Base-by-base conservation (phyloP, 495 filamentous ascomycete genomes). In the Penicillium diatomitis region DNA sequence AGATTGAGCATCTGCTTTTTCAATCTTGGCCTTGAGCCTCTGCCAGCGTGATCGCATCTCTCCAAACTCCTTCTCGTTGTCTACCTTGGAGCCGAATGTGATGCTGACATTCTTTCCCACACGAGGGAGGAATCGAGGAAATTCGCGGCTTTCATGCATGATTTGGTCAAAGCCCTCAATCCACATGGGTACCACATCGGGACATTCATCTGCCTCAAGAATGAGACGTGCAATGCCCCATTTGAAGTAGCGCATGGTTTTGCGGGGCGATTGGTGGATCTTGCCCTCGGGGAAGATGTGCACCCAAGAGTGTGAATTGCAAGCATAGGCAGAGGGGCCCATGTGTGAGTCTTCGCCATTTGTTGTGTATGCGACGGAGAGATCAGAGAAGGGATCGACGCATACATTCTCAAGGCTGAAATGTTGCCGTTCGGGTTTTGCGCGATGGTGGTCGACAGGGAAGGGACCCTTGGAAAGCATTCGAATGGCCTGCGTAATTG, bases 241-340 rank as follows among this genome's bases (percentile, higher is more conserved):
- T 65, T 92, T 95, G 78, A 96, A 96, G 70, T 98, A 98, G 8
- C 91, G 85, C 79, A 96, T 84, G 34, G 81, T 79, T 53, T 83
- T 81, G 32, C 74, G 64, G 3, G 85, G 80, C 48, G 90, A 81
- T 70, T 98, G 92, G 67, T 97, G 90, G 27, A 96, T 86, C 53
- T 83, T 84, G 9, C 89, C 92, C 66, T 98, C 92, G 34, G 92
- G 92, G 68, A 96, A 98, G 38, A 97, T 85, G 67, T 98, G 92
- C 3, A 97, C 70, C 92, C 91, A 96, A 36, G 76, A 74, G 65
- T 86, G 72, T 3, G 82, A 80, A 50, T 78, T 73, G 59, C 67
- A 75, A 27, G 71, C 52, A 69, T 81, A 91, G 42, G 80, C 84
- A 9, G 72, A 69, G 0, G 80, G 69, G 1, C 71, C 61, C n/a